Conservation (phyloP, 2,329 filamentous ascomycete genomes). For the Herpotrichia juniperi region DNA sequence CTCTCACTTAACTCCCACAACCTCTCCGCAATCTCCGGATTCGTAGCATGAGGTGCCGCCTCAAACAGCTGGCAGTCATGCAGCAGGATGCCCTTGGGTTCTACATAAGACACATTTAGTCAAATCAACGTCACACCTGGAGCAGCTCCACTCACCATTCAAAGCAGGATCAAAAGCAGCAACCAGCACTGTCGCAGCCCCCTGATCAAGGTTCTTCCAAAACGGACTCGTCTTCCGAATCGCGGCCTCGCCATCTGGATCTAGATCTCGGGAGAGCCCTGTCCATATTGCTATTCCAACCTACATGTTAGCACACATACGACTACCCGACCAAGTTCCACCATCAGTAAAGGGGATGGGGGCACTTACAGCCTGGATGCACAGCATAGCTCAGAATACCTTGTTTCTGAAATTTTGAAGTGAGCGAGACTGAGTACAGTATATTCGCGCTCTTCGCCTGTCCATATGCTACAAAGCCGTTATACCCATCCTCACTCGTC, state of each 20-base stretch:
- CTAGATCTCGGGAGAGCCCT: constrained; percentile 30
- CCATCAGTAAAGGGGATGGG: not conserved
- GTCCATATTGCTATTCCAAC: constrained; percentile 34
- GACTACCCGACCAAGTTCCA: not conserved
- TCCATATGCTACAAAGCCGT: constrained; percentile 38
- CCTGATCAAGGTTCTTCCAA: constrained; percentile 43
- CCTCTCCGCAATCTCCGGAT: constrained; percentile 29
- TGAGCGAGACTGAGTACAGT: constrained; percentile 34
- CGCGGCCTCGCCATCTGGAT: constrained; percentile 30
- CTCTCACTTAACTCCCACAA: constrained; percentile 41
- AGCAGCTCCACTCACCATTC: constrained; percentile 24
- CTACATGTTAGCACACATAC: constrained; percentile 8
- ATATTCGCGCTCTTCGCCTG: constrained; percentile 41
- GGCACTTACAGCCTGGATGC: constrained; percentile 39
- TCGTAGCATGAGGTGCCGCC: constrained; percentile 31
- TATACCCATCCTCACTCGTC: constrained; percentile 24
- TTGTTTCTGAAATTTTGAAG: constrained; percentile 18
- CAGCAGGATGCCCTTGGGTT: constrained; percentile 28
- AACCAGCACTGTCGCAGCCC: constrained; percentile 35
- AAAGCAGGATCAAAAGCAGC: constrained; percentile 39
- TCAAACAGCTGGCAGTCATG: constrained; percentile 35
- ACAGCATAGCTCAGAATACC: constrained; percentile 38
- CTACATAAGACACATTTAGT: too few species aligned
- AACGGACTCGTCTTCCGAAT: constrained; percentile 32
- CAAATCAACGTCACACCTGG: constrained; percentile 3